A percentile compares a stretch with the other conserved stretches of the same genome.
Evolutionary conservation across 1,139 yeast species (phyloP).

Genomic region (Taiozyma sp.): DNA sequence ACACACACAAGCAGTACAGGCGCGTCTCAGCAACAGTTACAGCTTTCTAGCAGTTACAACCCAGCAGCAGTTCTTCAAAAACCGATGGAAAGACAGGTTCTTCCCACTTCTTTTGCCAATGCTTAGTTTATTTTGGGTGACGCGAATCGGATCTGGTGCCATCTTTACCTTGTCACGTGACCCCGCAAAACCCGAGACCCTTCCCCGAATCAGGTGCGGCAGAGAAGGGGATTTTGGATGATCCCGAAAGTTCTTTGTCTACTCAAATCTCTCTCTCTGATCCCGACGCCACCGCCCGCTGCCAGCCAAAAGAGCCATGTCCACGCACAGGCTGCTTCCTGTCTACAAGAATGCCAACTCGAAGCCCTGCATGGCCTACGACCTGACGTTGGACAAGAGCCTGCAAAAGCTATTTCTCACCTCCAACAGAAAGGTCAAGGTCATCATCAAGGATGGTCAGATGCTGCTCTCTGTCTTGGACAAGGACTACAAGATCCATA

Average conservation of each 20-base stretch:
- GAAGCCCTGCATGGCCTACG: conserved; percentile 4
- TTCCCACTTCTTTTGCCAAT: too few species aligned
- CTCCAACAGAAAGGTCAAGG: conserved; percentile 3
- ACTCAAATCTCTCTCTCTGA: not conserved
- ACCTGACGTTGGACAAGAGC: conserved; percentile 2
- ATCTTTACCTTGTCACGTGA: too few species aligned
- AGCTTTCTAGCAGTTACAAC: too few species aligned
- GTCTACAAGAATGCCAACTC: conserved; percentile 6
- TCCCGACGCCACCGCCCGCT: not conserved
- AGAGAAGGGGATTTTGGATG: not conserved
- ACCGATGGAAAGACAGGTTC: too few species aligned
- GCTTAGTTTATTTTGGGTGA: not conserved
- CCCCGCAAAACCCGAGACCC: too few species aligned
- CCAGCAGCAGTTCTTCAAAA: too few species aligned
- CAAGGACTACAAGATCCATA: not conserved
- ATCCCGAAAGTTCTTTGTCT: not conserved
- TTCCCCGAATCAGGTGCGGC: not conserved
- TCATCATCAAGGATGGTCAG: conserved; percentile 8
- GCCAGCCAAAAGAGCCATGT: not conserved
- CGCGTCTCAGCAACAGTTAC: not conserved
- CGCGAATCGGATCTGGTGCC: not conserved
- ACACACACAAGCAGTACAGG: not conserved
- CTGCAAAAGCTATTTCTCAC: conserved; percentile 1
- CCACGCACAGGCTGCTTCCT: conserved; percentile 6
- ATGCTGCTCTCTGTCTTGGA: conserved; percentile 1